A percentile compares a stretch with the other conserved stretches of the same genome.
Conservation (phyloP, 2,329 filamentous ascomycete genomes). For the Xylariaceae sp. region DNA sequence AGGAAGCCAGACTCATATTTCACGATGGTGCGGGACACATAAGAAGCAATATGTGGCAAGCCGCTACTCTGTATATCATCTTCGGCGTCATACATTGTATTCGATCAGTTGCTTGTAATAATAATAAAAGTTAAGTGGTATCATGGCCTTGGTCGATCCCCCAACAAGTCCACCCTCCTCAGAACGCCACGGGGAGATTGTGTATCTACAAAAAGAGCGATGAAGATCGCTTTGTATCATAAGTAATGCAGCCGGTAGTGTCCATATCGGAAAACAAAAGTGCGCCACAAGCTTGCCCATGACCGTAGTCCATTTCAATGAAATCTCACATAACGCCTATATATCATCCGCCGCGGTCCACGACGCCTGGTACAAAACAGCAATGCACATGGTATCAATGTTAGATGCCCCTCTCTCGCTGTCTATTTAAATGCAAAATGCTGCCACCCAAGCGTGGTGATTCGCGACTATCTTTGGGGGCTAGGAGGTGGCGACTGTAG, state of each 20-base stretch:
- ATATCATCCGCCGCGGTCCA: conserved; percentile 23
- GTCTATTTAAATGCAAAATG: conserved; percentile 34
- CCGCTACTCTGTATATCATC: conserved; percentile 4
- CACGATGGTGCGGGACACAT: background rate
- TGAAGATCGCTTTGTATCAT: conserved; percentile 30
- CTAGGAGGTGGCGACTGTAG: conserved; percentile 27
- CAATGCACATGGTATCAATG: conserved; percentile 33
- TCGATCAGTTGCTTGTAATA: conserved; percentile 8
- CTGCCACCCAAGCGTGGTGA: background rate
- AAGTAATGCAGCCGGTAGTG: conserved; percentile 26
- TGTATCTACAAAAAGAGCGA: conserved; percentile 30
- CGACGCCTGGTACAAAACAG: conserved; percentile 38
- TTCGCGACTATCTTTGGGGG: conserved; percentile 1
- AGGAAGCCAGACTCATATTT: background rate
- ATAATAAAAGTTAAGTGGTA: conserved; percentile 34
- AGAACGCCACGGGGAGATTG: conserved; percentile 25
- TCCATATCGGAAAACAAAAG: conserved; percentile 23
- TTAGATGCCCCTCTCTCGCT: conserved; percentile 33
- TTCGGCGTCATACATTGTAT: conserved; percentile 6
- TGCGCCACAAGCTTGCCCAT: conserved; percentile 7
- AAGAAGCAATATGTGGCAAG: conserved; percentile 1
- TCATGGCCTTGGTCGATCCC: conserved; percentile 31
- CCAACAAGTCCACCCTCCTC: conserved; percentile 24
- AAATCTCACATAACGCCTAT: conserved; percentile 24
- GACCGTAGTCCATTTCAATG: background rate